phyloP scores from a whole-genome alignment of 2,329 filamentous ascomycete genomes.

The Aspergillus sclerotialis region DNA sequence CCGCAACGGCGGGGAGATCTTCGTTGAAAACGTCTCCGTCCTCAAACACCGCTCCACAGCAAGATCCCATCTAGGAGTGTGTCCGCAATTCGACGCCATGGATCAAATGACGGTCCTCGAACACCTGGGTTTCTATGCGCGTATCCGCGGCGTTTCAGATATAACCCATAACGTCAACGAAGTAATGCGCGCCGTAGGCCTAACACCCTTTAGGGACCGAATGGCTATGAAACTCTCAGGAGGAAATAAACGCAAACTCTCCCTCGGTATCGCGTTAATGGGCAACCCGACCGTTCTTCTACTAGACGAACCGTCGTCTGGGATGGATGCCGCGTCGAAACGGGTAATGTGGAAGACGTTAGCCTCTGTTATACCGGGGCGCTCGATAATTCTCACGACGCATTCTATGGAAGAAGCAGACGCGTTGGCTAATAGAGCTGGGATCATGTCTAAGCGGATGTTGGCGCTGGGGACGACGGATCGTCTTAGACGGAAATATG shows the following conservation, averaged over 20 bases:
- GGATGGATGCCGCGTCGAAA: constrained; percentile 86
- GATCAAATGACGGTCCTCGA: constrained; percentile 86
- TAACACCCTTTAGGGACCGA: constrained; percentile 61
- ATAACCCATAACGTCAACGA: constrained; percentile 70
- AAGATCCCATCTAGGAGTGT: constrained; percentile 76
- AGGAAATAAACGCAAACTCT: constrained; percentile 90
- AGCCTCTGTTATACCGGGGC: constrained; percentile 62
- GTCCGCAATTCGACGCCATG: constrained; percentile 80
- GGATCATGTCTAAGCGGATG: constrained; percentile 81
- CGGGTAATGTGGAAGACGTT: constrained; percentile 90
- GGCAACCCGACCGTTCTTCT: constrained; percentile 83
- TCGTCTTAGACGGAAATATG: constrained; percentile 65
- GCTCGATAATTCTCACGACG: constrained; percentile 82
- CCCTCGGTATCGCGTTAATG: constrained; percentile 82
- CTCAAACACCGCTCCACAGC: constrained; percentile 65
- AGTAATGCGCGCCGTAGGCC: constrained; percentile 73
- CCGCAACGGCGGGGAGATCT: constrained; percentile 65
- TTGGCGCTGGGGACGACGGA: constrained; percentile 73
- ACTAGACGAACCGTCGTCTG: constrained; percentile 81
- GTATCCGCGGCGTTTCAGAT: constrained; percentile 69
- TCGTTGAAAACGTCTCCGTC: constrained; percentile 72
- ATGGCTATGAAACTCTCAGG: constrained; percentile 77
- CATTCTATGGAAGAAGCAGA: constrained; percentile 96
- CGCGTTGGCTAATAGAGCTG: constrained; percentile 72
- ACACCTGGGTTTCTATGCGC: constrained; percentile 81